A percentile compares a stretch with the other conserved stretches of the same genome.
Evolutionary conservation across 495 filamentous ascomycete species (phyloP).

Genomic region (Letharia lupina): DNA sequence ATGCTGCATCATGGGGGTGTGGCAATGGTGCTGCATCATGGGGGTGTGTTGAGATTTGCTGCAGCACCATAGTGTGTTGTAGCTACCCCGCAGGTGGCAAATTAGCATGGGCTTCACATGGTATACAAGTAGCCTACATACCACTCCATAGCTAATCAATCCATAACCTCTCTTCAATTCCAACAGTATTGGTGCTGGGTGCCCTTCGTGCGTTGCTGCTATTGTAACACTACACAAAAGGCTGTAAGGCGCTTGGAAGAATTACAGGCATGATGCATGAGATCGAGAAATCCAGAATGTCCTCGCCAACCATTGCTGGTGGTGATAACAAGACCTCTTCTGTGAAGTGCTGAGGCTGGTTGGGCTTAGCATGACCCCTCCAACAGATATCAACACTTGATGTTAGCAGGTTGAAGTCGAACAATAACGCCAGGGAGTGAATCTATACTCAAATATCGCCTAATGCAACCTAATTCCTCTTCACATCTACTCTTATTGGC

Average conservation of each 20-base stretch:
- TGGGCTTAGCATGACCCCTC: background rate
- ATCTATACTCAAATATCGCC: background rate
- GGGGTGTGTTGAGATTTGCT: too few relatives aligned
- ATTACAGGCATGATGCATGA: background rate
- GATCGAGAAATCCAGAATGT: background rate
- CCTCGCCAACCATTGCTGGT: background rate
- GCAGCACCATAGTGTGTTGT: too few relatives aligned
- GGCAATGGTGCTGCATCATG: too few relatives aligned
- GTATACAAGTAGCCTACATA: too few relatives aligned
- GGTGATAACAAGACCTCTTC: background rate
- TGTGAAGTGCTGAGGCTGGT: background rate
- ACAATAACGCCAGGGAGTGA: background rate
- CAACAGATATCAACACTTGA: background rate
- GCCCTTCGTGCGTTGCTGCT: background rate
- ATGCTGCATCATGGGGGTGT: too few relatives aligned
- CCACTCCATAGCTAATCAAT: too few relatives aligned
- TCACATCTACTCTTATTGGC: background rate
- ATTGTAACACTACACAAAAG: background rate
- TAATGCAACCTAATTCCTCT: background rate
- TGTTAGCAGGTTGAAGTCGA: background rate
- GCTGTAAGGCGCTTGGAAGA: background rate
- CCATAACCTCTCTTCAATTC: too few relatives aligned
- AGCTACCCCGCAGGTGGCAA: too few relatives aligned
- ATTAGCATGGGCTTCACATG: too few relatives aligned
- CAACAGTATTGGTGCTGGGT: background rate